Evolutionary conservation across 169 alveolate genomes (phyloP).

Genomic region (Plasmodium coatneyi): DNA sequence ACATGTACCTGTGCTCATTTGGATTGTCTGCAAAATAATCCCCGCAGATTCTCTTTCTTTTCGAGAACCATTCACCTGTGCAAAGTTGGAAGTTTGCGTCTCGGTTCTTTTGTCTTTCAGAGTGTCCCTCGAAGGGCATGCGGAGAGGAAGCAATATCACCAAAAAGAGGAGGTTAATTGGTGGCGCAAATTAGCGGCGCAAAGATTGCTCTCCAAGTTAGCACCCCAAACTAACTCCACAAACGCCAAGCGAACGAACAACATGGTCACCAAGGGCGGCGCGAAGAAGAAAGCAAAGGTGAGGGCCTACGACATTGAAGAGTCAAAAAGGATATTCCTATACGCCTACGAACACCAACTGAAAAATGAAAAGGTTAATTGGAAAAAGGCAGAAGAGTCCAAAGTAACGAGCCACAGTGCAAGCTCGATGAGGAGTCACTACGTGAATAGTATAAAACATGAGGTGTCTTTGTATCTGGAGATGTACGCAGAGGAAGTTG

Average conservation of each 20-base stretch:
- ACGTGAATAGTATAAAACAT: constrained; percentile 45
- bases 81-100: background rate
- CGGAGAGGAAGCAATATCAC: background rate
- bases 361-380: constrained; percentile 56
- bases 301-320: constrained; percentile 57
- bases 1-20: background rate
- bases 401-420: constrained; percentile 59
- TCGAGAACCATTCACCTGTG: background rate
- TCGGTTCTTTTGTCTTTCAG: background rate
- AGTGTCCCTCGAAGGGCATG: background rate
- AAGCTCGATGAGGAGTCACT: constrained; percentile 63
- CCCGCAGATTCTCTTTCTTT: background rate
- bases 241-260: background rate
- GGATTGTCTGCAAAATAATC: background rate
- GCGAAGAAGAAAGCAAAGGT: constrained; percentile 37
- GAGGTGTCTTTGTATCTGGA: constrained; percentile 63
- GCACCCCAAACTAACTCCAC: background rate
- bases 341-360: constrained; percentile 62
- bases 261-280: constrained; percentile 31
- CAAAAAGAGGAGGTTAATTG: background rate
- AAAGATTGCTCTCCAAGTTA: background rate
- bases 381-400: constrained; percentile 56
- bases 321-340: constrained; percentile 49
- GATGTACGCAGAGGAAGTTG: constrained; percentile 67
- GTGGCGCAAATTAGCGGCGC: background rate